A percentile compares a stretch with the other conserved stretches of the same genome.
These are phyloP conservation scores for Suhomyces tanzawaensis DNA, from an alignment of 805 yeast species.

Conservation along the genomic window DNA sequence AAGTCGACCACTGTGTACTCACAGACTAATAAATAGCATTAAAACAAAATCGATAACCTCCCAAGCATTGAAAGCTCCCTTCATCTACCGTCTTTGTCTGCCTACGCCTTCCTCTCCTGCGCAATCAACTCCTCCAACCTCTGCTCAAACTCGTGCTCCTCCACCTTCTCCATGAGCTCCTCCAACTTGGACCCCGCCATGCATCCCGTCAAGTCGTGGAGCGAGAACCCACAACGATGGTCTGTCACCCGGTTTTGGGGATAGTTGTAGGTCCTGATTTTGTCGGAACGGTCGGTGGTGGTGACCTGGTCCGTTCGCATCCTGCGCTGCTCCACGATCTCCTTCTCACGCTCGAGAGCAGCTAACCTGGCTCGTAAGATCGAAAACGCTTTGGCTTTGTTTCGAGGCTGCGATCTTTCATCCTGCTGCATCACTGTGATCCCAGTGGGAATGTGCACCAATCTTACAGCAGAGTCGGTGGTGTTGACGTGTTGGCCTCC, in stretches of 20 bases:
- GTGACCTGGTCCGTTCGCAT: slow-evolving; percentile 81
- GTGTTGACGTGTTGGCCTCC: slow-evolving; percentile 99
- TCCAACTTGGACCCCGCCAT: slow-evolving; percentile 35
- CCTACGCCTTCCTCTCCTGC: background rate
- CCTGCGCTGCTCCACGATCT: slow-evolving; percentile 60
- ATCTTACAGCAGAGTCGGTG: slow-evolving; percentile 93
- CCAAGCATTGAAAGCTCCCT: too few species aligned
- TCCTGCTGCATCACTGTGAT: slow-evolving; percentile 88
- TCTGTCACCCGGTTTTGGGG: slow-evolving; percentile 93
- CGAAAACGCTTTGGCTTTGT: slow-evolving; percentile 88
- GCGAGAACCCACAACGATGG: slow-evolving; percentile 79
- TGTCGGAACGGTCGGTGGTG: slow-evolving; percentile 87
- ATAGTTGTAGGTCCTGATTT: slow-evolving; percentile 88
- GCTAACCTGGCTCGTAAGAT: slow-evolving; percentile 82
- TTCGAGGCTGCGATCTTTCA: slow-evolving; percentile 90
- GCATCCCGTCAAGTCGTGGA: slow-evolving; percentile 63
- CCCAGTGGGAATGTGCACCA: slow-evolving; percentile 91
- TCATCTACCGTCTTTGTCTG: too few species aligned
- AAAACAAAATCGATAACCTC: too few species aligned
- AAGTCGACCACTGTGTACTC: too few species aligned
- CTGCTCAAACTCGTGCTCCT: slow-evolving; percentile 37
- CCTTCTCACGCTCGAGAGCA: slow-evolving; percentile 67
- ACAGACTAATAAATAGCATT: too few species aligned
- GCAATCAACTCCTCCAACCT: slow-evolving; percentile 25
- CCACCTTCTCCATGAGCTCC: slow-evolving; percentile 37